Conservation (phyloP, 202 grass and related monocot species). For the Schoenoplectus triqueter region DNA sequence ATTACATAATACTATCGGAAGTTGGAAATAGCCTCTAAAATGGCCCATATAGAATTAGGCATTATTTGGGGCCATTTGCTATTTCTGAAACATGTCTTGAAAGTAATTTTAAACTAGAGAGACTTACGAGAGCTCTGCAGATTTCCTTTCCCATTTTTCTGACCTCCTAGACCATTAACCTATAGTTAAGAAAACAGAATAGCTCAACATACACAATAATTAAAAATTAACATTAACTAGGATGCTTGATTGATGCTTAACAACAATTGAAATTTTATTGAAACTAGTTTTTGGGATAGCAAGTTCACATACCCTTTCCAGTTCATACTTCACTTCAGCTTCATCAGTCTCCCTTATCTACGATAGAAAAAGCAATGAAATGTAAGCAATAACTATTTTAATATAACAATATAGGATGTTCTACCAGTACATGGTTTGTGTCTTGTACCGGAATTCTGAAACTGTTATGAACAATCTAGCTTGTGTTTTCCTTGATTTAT, state of each 20-base stretch:
- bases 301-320: conserved; percentile 49
- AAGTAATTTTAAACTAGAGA: conserved; percentile 9
- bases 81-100: background rate
- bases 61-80: background rate
- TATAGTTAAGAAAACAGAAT: conserved; percentile 38
- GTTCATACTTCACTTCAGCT: conserved; percentile 43
- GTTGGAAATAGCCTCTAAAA: background rate
- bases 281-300: background rate
- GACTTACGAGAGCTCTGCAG: conserved; percentile 59
- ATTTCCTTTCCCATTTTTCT: conserved; percentile 47
- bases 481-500: background rate
- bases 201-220: background rate
- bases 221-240: no score
- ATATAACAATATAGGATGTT: background rate
- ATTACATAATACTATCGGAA: conserved; percentile 15
- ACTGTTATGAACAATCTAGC: background rate
- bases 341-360: conserved; percentile 46
- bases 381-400: background rate
- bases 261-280: background rate
- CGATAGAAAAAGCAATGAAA: conserved; percentile 22
- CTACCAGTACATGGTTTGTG: background rate
- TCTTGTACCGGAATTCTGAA: background rate
- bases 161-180: conserved; percentile 1
- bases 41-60: background rate
- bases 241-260: background rate